Conservation (phyloP, 345 rosid genomes). For the Euphorbia lathyris region DNA sequence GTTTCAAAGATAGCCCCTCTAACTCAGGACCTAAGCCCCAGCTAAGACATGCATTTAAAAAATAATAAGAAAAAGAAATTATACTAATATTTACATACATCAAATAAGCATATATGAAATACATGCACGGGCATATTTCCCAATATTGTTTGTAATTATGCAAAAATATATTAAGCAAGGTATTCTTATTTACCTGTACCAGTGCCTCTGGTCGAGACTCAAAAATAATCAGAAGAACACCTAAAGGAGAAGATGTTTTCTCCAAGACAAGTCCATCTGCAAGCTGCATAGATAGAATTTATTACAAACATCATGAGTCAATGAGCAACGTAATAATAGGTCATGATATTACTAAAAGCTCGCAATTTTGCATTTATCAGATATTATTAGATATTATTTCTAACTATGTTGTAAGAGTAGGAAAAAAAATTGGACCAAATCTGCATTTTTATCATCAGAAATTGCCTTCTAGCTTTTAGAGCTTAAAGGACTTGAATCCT, state of each 20-base stretch:
- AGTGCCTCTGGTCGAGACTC: slow-evolving; percentile 98
- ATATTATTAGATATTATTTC: not conserved
- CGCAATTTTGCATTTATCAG: not conserved
- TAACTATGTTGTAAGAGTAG: not conserved
- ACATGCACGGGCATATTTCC: not conserved
- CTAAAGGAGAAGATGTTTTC: slow-evolving; percentile 94
- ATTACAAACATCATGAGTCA: slow-evolving; percentile 18
- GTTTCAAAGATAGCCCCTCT: not conserved
- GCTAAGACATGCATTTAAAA: not conserved
- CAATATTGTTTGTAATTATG: not conserved
- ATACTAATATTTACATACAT: not conserved
- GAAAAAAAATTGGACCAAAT: not conserved
- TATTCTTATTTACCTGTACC: slow-evolving; percentile 62
- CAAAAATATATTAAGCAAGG: not conserved
- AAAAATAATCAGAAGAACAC: slow-evolving; percentile 92
- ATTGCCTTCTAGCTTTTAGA: not conserved
- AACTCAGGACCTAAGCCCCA: not conserved
- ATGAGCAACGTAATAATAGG: not conserved
- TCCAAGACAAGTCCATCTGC: slow-evolving; percentile 93
- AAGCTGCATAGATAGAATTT: slow-evolving; percentile 45
- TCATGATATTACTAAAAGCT: not conserved
- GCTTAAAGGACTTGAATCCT: not conserved
- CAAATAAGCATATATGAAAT: not conserved
- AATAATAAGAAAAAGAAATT: not conserved
- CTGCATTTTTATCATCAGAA: not conserved